phyloP scores from a whole-genome alignment of 768 basidiomycete genomes.

The Aureoboletus auriporus region DNA sequence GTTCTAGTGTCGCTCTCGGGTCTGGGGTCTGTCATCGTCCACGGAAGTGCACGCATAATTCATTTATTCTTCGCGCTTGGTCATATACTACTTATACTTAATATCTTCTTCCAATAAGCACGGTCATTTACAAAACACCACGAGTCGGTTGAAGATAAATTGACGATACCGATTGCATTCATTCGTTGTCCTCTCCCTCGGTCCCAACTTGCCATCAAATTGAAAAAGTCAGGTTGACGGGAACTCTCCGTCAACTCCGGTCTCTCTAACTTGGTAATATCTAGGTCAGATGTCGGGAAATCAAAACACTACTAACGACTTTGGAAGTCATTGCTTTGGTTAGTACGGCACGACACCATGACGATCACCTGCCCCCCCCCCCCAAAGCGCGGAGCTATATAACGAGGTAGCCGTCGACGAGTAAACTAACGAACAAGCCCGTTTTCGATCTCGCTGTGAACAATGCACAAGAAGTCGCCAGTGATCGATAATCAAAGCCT shows the following conservation, averaged over 20 bases:
- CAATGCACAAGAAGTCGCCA: not conserved
- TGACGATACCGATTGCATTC: not conserved
- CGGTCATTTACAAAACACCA: too few relatives aligned
- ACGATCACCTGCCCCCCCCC: not conserved
- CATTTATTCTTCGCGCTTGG: slow-evolving; percentile 2
- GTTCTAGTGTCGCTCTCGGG: not conserved
- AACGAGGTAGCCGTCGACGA: not conserved
- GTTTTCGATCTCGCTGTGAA: not conserved
- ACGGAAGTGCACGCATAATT: not conserved
- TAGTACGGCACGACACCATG: not conserved
- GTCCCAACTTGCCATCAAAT: not conserved
- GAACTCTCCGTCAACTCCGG: not conserved
- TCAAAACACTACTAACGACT: not conserved
- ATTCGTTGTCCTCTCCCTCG: not conserved
- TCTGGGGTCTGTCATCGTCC: too few relatives aligned
- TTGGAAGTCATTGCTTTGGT: not conserved
- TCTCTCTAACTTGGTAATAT: not conserved
- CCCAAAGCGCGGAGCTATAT: slow-evolving; percentile 9
- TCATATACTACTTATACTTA: not conserved
- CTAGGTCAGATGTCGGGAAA: not conserved
- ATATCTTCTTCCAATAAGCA: not conserved
- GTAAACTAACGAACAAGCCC: not conserved
- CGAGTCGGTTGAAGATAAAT: too few relatives aligned
- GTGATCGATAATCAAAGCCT: slow-evolving; percentile 5
- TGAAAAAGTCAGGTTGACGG: not conserved